These are phyloP conservation scores for Agaricus subrufescens DNA, from an alignment of 768 basidiomycete genomes.

Conservation along the genomic window DNA sequence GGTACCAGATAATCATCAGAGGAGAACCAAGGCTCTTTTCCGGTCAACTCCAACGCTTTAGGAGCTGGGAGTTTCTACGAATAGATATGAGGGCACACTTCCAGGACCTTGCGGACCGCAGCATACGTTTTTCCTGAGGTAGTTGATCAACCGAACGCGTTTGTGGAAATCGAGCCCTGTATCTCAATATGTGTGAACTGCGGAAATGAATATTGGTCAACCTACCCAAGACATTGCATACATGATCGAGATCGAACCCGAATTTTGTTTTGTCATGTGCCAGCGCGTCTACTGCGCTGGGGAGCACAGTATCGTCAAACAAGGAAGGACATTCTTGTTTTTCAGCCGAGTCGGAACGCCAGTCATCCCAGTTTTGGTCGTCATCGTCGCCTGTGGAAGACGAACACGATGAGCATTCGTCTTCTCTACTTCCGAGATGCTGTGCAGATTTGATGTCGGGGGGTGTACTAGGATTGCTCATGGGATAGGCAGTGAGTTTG, in stretches of 20 bases:
- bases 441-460: slow-evolving; percentile 22
- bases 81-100: slow-evolving; percentile 7
- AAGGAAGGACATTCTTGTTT: slow-evolving; percentile 61
- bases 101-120: slow-evolving; percentile 1
- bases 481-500: slow-evolving; percentile 13
- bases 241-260: slow-evolving; percentile 56
- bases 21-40: slow-evolving; percentile 57
- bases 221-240: slow-evolving; percentile 54
- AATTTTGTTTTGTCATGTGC: slow-evolving; percentile 56
- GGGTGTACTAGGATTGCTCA: slow-evolving; percentile 31
- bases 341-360: slow-evolving; percentile 64
- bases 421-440: slow-evolving; percentile 18
- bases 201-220: slow-evolving; percentile 4
- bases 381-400: slow-evolving; percentile 33
- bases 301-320: slow-evolving; percentile 64
- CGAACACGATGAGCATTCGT: slow-evolving; percentile 22
- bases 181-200: slow-evolving; percentile 1
- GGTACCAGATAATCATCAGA: slow-evolving; percentile 83
- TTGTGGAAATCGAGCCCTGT: slow-evolving; percentile 75
- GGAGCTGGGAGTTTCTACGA: slow-evolving; percentile 48
- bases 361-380: slow-evolving; percentile 75
- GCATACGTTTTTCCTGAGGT: slow-evolving; percentile 70
- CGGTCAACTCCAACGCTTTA: slow-evolving; percentile 43
- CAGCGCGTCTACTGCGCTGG: slow-evolving; percentile 55
- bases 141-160: slow-evolving; percentile 81